phyloP scores from a whole-genome alignment of 208 protist genomes.

The Trypanosoma cruzi region DNA sequence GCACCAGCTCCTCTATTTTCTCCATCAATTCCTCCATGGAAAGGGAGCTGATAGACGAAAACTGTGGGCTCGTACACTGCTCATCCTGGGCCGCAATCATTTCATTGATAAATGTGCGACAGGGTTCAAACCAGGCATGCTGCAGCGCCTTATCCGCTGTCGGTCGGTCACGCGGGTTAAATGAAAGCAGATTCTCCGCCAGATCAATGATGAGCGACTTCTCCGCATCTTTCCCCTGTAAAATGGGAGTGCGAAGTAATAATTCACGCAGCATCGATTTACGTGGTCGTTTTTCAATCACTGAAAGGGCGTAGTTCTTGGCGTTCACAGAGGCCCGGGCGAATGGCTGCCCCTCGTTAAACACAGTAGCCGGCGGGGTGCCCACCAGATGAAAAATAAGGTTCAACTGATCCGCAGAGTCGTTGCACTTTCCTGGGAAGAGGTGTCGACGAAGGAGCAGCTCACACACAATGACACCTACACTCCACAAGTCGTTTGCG shows the following conservation, averaged over 20 bases:
- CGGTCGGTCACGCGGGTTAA: slow-evolving; percentile 78
- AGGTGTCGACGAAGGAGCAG: slow-evolving; percentile 90
- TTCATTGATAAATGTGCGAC: slow-evolving; percentile 79
- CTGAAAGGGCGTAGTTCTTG: slow-evolving; percentile 75
- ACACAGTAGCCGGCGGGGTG: slow-evolving; percentile 90
- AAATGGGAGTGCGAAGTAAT: slow-evolving; percentile 47
- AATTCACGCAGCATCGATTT: slow-evolving; percentile 50
- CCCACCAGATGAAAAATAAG: slow-evolving; percentile 94
- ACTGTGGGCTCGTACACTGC: slow-evolving; percentile 39
- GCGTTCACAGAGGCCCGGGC: slow-evolving; percentile 89
- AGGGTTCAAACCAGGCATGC: slow-evolving; percentile 87
- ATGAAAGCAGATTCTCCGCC: slow-evolving; percentile 73
- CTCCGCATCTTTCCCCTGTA: slow-evolving; percentile 43
- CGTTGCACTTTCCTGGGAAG: slow-evolving; percentile 92
- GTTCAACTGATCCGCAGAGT: slow-evolving; percentile 94
- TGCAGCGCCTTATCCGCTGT: slow-evolving; percentile 78
- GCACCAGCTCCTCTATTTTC: slow-evolving; percentile 81
- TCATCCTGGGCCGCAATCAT: slow-evolving; percentile 68
- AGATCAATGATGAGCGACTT: slow-evolving; percentile 64
- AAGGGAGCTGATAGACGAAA: slow-evolving; percentile 61
- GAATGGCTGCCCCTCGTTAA: slow-evolving; percentile 77
- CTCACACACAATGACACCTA: slow-evolving; percentile 93
- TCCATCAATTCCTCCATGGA: slow-evolving; percentile 51
- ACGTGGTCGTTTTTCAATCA: slow-evolving; percentile 64
- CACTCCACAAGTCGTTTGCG: slow-evolving; percentile 88